Conservation (phyloP, 2,329 filamentous ascomycete genomes). For the Penicillium paneum region DNA sequence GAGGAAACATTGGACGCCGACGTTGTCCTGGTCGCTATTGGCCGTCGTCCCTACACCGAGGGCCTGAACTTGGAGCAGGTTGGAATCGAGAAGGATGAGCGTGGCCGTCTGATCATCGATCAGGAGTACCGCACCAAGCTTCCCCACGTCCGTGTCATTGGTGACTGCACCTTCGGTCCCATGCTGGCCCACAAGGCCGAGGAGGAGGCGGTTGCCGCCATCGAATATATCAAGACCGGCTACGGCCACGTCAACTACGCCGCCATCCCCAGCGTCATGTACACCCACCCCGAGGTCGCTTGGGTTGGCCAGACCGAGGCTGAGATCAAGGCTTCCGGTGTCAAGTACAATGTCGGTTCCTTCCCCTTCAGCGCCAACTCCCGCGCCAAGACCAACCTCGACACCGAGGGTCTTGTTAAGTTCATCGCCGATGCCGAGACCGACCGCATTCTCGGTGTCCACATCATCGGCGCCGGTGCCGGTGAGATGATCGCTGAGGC, state of each 20-base stretch:
- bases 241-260: slow-evolving; percentile 99
- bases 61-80: slow-evolving; percentile 93
- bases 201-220: slow-evolving; percentile 89
- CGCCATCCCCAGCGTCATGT: slow-evolving; percentile 98
- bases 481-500: slow-evolving; percentile 99
- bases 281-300: slow-evolving; percentile 96
- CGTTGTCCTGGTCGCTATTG: slow-evolving; percentile 94
- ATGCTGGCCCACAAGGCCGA: slow-evolving; percentile 99
- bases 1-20: slow-evolving; percentile 87
- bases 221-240: slow-evolving; percentile 97
- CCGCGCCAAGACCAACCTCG: slow-evolving; percentile 96
- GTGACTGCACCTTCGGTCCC: slow-evolving; percentile 93
- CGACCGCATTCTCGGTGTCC: slow-evolving; percentile 88
- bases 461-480: slow-evolving; percentile 93
- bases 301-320: slow-evolving; percentile 99
- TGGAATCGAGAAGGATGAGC: slow-evolving; percentile 70
- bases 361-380: slow-evolving; percentile 99
- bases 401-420: slow-evolving; percentile 94
- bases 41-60: slow-evolving; percentile 87
- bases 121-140: slow-evolving; percentile 98
- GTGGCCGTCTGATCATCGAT: slow-evolving; percentile 93
- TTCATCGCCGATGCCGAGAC: slow-evolving; percentile 96
- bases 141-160: slow-evolving; percentile 93
- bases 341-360: slow-evolving; percentile 87
- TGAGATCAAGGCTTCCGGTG: slow-evolving; percentile 82